Conservation (phyloP, 2,329 filamentous ascomycete genomes). For the Atkinsonella texensis region DNA sequence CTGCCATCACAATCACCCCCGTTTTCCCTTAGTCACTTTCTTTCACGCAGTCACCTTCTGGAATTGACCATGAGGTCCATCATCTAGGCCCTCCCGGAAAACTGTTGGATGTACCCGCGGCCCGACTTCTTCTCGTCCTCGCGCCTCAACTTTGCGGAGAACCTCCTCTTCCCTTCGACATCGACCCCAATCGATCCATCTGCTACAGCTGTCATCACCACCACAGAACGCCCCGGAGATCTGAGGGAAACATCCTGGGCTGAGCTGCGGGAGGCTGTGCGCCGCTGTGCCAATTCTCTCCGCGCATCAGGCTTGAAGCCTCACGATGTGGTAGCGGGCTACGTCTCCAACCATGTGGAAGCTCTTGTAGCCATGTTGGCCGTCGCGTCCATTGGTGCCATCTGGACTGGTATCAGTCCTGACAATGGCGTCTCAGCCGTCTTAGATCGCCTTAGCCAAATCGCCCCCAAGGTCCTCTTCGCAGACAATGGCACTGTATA, state of each 20-base stretch:
- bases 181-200: slow-evolving; percentile 34
- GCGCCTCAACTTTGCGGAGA: slow-evolving; percentile 86
- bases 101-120: slow-evolving; percentile 69
- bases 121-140: slow-evolving; percentile 75
- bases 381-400: slow-evolving; percentile 66
- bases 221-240: slow-evolving; percentile 60
- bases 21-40: neutral
- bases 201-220: slow-evolving; percentile 62
- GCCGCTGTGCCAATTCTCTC: slow-evolving; percentile 59
- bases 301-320: slow-evolving; percentile 48
- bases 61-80: neutral
- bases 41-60: neutral
- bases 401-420: slow-evolving; percentile 89
- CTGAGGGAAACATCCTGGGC: slow-evolving; percentile 55
- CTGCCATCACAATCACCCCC: neutral
- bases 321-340: slow-evolving; percentile 52
- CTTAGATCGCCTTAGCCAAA: slow-evolving; percentile 74
- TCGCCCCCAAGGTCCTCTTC: slow-evolving; percentile 71
- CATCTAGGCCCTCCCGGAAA: slow-evolving; percentile 51
- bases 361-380: slow-evolving; percentile 82
- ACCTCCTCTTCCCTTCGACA: slow-evolving; percentile 66
- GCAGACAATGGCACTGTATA: slow-evolving; percentile 82
- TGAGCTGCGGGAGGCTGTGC: slow-evolving; percentile 66
- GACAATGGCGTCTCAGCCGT: slow-evolving; percentile 89
- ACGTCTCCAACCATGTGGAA: slow-evolving; percentile 81